Evolutionary conservation across 345 rosid genomes (phyloP), one percentile per base, ranked within the genome.

Genomic region (Angophora floribunda): DNA sequence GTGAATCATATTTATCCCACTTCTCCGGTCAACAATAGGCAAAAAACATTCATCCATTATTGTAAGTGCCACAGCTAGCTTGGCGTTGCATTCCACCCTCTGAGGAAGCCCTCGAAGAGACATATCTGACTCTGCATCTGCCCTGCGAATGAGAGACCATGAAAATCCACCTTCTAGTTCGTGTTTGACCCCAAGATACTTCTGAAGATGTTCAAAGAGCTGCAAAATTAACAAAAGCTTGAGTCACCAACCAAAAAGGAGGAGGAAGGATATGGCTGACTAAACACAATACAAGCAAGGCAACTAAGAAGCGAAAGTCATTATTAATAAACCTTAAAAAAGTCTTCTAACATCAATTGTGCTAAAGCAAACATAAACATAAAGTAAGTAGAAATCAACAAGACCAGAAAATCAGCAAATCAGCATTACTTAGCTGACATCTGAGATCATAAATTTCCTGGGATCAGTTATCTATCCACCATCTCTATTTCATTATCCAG

Each of bases 41-140:
- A 94, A 90, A 92, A 96, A 97, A 93, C 99, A 97, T 91, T 96
- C 99, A 90, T 97, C 97, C 99, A 97, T 96, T 82, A 97, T 91
- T 57, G 91, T 89, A 86, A 94, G 90, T 7, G 99, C 98, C 87
- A 96, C 94, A 52, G 99, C 97, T 75, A 95, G 94, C 93, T 95
- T 96, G 59, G 97, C 95, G 92, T 95, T 95, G 93, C 95, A 94
- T 91, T 95, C 96, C 87, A 92, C 96, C 86, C 91, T 92, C 85
- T 87, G 94, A 57, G 94, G 91, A 89, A 93, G 93, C 45, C 92
- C 95, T 89, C 86, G 89, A 80, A 91, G 86, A 88, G 90, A 61
- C 89, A 86, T 88, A 87, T 95, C 98, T 78, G 94, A 87, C 87
- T 93, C 94, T 89, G 90, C 89, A 89, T 92, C 92, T 52, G 91